Base-by-base conservation (phyloP, 2,329 filamentous ascomycete species). In the Thelonectria discophora region DNA sequence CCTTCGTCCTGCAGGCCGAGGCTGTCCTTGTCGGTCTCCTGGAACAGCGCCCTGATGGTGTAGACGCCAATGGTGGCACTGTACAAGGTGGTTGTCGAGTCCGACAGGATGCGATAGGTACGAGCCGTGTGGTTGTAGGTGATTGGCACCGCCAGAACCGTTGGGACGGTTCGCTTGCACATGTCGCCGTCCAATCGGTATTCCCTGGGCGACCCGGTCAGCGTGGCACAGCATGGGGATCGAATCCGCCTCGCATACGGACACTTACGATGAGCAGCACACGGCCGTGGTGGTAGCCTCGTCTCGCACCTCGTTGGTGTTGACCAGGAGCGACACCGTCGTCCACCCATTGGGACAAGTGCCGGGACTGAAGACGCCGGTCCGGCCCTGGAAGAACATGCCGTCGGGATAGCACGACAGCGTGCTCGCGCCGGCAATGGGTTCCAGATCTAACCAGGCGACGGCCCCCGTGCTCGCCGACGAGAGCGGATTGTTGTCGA, bases 201-300 rank as follows among this genome's bases (percentile, higher is more conserved):
- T 60, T 77, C 73, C 32, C 78, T 79, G 27, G 49, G 13, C n/a
- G 7, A 24, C 39, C 37, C 9, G 8, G 32, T 73, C 54, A 73
- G 69, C 56, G 34, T 17, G 20, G n/a, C n/a, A 20, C 12, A 12
- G 20, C n/a, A 34, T 46, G 42, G 9, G n/a, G n/a, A n/a, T n/a
- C n/a, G n/a, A n/a, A 24, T 27, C 37, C 47, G n/a, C 24, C 39
- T 49, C n/a, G 30, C 17, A 24, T 34, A n/a, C n/a, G n/a, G n/a
- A n/a, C 6, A 75, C 78, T 60, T 76, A 80, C 78, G 74, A 78
- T 55, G 78, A 80, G 53, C 78, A 80, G 62, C 78, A 79, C 15
- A 79, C 68, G 5, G 76, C 76, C 11, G 77, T 79, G 7, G 76
- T 79, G n/a, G 75, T 78, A 27, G 73, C 72, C 46, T 72, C 67